A percentile compares a stretch with the other conserved stretches of the same genome.
phyloP scores from a whole-genome alignment of 805 yeast genomes.

The Lipomyces sp. region DNA sequence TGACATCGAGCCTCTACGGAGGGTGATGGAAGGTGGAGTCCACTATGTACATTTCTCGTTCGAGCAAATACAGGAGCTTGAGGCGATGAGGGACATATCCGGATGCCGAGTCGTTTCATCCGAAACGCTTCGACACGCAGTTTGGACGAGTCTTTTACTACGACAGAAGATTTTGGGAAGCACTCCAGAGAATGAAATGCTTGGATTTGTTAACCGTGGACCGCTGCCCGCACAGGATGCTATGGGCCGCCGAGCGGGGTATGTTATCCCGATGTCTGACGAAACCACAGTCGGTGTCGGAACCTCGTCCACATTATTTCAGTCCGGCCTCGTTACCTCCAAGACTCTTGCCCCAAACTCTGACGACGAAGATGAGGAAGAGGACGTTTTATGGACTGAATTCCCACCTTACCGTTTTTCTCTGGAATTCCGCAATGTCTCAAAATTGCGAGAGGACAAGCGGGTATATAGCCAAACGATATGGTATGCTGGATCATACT shows the following conservation, averaged over 20 bases:
- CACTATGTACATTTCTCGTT: slow-evolving; percentile 51
- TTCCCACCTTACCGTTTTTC: slow-evolving; percentile 57
- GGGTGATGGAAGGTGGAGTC: slow-evolving; percentile 44
- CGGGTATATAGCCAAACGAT: slow-evolving; percentile 51
- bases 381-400: slow-evolving; percentile 33
- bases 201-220: slow-evolving; percentile 9
- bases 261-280: slow-evolving; percentile 41
- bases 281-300: slow-evolving; percentile 50
- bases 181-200: neutral
- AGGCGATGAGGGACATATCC: slow-evolving; percentile 39
- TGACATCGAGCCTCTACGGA: slow-evolving; percentile 31
- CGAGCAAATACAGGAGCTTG: slow-evolving; percentile 47
- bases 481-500: slow-evolving; percentile 62
- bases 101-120: slow-evolving; percentile 44
- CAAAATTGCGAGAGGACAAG: slow-evolving; percentile 45
- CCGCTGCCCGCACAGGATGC: slow-evolving; percentile 1
- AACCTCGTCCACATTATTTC: slow-evolving; percentile 33
- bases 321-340: neutral
- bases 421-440: slow-evolving; percentile 49
- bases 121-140: slow-evolving; percentile 44
- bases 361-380: slow-evolving; percentile 5
- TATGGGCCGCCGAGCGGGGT: slow-evolving; percentile 5
- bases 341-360: neutral
- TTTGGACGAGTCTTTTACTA: slow-evolving; percentile 49
- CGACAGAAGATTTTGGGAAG: slow-evolving; percentile 43